Evolutionary conservation across 106 monocot species (phyloP).

Genomic region (Dendrobium catenatum): DNA sequence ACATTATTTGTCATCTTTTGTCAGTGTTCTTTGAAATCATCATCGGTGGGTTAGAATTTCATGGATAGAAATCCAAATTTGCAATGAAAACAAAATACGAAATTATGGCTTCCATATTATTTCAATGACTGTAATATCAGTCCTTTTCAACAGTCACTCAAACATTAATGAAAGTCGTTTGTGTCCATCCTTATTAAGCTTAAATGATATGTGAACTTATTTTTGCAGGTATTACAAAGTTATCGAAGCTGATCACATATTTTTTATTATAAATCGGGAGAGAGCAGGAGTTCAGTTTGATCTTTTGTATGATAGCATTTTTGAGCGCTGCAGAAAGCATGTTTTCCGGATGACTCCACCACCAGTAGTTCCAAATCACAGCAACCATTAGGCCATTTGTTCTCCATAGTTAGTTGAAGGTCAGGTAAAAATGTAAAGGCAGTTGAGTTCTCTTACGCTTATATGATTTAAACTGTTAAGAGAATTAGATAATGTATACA

Average conservation of each 20-base stretch:
- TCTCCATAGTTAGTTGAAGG: not conserved
- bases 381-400: slow-evolving; percentile 13
- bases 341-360: slow-evolving; percentile 45
- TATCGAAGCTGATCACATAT: slow-evolving; percentile 82
- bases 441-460: not conserved
- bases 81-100: too few species aligned
- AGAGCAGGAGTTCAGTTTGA: slow-evolving; percentile 91
- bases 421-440: not conserved
- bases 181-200: too few species aligned
- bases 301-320: slow-evolving; percentile 76
- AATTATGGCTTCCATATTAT: too few species aligned
- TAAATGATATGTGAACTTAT: not conserved
- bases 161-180: too few species aligned
- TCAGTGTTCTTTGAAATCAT: too few species aligned
- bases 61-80: too few species aligned
- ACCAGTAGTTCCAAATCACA: slow-evolving; percentile 50
- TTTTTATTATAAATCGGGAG: slow-evolving; percentile 73
- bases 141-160: too few species aligned
- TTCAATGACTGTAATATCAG: too few species aligned
- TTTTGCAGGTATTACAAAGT: slow-evolving; percentile 85
- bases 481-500: not conserved
- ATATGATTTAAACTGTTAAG: not conserved
- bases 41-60: too few species aligned
- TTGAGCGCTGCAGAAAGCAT: slow-evolving; percentile 76
- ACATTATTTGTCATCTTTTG: too few species aligned